Evolutionary conservation across 805 yeast genomes (phyloP).

Genomic region (Yarrowia bubula): DNA sequence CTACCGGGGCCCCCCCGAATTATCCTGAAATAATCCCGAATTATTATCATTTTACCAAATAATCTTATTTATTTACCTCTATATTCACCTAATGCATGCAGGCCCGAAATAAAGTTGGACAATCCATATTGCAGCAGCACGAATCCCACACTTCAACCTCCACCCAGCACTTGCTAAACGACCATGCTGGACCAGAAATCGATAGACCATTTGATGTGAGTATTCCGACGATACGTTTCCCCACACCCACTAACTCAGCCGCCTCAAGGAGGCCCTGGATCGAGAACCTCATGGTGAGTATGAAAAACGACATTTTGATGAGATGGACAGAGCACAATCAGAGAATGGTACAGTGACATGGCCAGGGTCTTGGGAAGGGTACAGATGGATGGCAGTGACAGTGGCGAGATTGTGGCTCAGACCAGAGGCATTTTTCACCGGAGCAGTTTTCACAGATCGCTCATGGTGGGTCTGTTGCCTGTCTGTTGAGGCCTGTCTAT

Average conservation of each 20-base stretch:
- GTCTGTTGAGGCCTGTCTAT: too few relatives aligned
- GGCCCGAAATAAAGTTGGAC: background rate
- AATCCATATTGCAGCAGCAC: background rate
- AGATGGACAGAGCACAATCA: background rate
- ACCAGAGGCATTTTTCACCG: too few relatives aligned
- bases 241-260: constrained; percentile 9
- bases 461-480: too few relatives aligned
- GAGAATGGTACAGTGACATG: background rate
- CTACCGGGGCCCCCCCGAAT: too few relatives aligned
- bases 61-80: too few relatives aligned
- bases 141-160: background rate
- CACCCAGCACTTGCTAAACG: background rate
- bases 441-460: too few relatives aligned
- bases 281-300: constrained; percentile 26
- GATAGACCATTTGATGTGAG: constrained; percentile 27
- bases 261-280: constrained; percentile 26
- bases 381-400: too few relatives aligned
- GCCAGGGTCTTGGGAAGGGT: background rate
- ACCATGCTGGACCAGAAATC: constrained; percentile 25
- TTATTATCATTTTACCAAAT: background rate
- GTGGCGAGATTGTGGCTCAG: too few relatives aligned
- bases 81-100: background rate
- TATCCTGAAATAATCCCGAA: too few relatives aligned
- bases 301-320: background rate
- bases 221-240: background rate